Base-by-base conservation (phyloP, 1,284 basidiomycete genomes). In the Ceratobasidium sp. region DNA sequence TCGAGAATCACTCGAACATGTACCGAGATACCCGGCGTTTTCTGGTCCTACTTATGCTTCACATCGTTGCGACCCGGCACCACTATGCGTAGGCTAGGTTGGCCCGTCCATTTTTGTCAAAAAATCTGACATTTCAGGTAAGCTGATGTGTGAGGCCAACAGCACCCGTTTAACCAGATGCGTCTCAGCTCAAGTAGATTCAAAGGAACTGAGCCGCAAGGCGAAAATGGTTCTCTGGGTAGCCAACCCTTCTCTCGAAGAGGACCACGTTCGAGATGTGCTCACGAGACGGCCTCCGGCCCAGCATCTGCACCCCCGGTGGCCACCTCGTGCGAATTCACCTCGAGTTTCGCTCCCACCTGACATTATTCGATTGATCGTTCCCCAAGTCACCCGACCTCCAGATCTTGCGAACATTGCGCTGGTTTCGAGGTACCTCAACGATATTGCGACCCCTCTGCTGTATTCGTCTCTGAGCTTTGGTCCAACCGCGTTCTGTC, bases 181-280 rank as follows among this genome's bases (percentile, higher is more conserved):
- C 8, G 49, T 21, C 51, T 70, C 56, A 70, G 54, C 56, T 70
- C 64, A 42, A 70, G 40, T 30, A 42, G 40, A n/a, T 28, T 16
- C 6, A 36, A 60, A 36, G 42, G 23, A 70, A 60, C 56, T 70
- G 56, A 70, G 44, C 33, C 30, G 56, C 18, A 30, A 44, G 56
- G 56, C 53, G n/a, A 59, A 60, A n/a, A 70, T 70, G 67, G 67
- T 70, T 48, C 46, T 70, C 16, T 60, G 56, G 40, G 67, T 70
- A 18, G 67, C 44, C 28, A 70, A 70, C n/a, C 67, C 67, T 49
- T 70, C 67, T 21, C 38, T 49, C 33, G 67, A 70, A 51, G 67
- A 70, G 40, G 67, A 49, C 40, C 46, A 33, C 48, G 49, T 48
- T 36, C 46, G 49, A 7, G 44, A 46, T 23, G 54, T 30, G 25